Base-by-base conservation (phyloP, 371 early-diverging fungal genomes). In the Circinella umbellata region DNA sequence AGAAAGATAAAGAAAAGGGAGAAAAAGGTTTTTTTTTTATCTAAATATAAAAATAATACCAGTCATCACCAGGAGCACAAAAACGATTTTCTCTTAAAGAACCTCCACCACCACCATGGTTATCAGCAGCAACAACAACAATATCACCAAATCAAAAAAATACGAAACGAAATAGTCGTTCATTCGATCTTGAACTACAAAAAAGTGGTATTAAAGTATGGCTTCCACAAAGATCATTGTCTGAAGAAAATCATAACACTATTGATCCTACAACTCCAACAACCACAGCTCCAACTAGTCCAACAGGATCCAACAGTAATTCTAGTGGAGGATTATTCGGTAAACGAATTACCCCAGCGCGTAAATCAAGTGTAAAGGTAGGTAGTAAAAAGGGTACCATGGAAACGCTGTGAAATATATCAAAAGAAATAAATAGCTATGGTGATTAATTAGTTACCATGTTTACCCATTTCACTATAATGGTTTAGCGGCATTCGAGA, bases 141-240 rank as follows among this genome's bases (percentile, higher is more conserved):
- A 13, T 15, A 51, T 42, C 42, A 9, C 3, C 42, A 1, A 6
- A 42, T 9, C 42, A 42, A 42, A 42, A 42, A 11, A 42, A 42
- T 42, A 6, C 42, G 11, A 42, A 80, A 57, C 71, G 81, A 61
- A 73, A 77, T 34, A 80, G 80, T 51, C 70, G 77, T 59, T 81
- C 81, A 6, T 68, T 79, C 9, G 80, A 83, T 72, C 51, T 80
- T 60, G 62, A 51, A 51, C 15, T 17, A 51, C 51, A 51, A 51
- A 51, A 51, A 72, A 15, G 49, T 70, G 14, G 37, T 17, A 42
- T 39, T 65, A 69, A n/a, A 62, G 42, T 42, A 62, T 18, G 17
- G 67, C 62, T 46, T 57, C 67, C 73, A 65, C 73, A 73, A 54
- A 65, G 79, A 55, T 76, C 76, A 4, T 69, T 73, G 7, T 76